Evolutionary conservation across 306 rosid genomes (phyloP).

Genomic region (Erythrophleum fordii): DNA sequence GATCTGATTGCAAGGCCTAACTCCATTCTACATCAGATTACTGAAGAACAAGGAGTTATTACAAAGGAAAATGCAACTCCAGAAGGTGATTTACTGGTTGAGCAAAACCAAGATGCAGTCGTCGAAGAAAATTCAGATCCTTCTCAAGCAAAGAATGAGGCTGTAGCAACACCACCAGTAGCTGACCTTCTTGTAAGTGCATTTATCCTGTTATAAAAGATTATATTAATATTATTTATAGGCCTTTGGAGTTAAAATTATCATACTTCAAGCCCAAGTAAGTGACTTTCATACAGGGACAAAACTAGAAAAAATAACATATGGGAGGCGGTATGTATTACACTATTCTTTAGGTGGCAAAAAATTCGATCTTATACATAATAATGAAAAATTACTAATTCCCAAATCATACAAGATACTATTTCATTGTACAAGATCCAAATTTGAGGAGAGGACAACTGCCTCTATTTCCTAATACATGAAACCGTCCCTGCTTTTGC

Average conservation of each 20-base stretch:
- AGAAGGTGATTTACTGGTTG: neutral
- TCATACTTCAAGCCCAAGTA: neutral
- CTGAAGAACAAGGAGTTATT: neutral
- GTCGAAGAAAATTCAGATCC: neutral
- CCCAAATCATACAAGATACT: no score
- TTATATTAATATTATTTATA: neutral
- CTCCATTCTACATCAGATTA: conserved; percentile 31
- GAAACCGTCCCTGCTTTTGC: no score
- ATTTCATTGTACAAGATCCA: no score
- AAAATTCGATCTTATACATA: no score
- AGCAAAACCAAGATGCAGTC: neutral
- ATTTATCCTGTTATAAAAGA: neutral
- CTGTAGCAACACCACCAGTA: conserved; percentile 35
- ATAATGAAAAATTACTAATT: no score
- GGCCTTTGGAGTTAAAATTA: neutral
- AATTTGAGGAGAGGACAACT: no score
- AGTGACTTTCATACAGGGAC: no score
- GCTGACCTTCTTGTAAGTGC: conserved; percentile 51
- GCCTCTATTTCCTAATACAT: no score
- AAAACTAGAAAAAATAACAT: no score
- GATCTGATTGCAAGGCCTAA: conserved; percentile 9
- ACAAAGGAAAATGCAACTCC: no score
- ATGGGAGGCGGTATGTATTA: no score
- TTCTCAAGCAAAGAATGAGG: conserved; percentile 21
- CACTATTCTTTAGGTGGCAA: no score